Evolutionary conservation across 2,329 filamentous ascomycete genomes (phyloP), one percentile per base, ranked within the genome.

Genomic region (Parastagonospora avenae): DNA sequence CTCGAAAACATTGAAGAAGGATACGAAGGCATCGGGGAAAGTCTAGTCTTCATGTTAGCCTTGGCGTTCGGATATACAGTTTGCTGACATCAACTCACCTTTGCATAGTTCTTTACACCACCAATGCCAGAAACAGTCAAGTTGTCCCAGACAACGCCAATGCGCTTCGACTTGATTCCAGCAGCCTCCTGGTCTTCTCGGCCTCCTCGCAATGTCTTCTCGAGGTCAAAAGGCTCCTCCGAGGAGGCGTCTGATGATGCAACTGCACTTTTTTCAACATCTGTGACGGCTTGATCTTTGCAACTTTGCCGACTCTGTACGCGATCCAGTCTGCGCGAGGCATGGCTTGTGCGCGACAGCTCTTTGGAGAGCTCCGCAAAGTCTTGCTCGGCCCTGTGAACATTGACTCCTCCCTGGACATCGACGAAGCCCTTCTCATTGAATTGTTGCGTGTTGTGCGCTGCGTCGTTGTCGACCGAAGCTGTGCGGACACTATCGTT

Each of bases 81-180:
- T 51, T 14, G 41, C 37, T 36, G 16, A 46, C 47, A 3, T 48
- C 36, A 19, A 36, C 59, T 60, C 52, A 68, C 66, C 57, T 73
- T 82, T 57, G 83, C 80, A 55, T 85, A 89, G 69, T 91, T 92
- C 61, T 87, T 85, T 46, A 84, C 81, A 29, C 90, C 89, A 54
- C 89, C 88, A 56, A 87, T 83, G 11, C 91, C 91, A 68, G 84
- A 86, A 33, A 94, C 90, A 0, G 88, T 90, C 42, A 95, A 76
- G 14, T 82, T 80, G 46, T 94, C 85, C 90, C 90, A 95, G 55
- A 89, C 83, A 0, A 91, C 89, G 28, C 90, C 80, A 56, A 74
- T 72, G 62, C 88, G 85, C 77, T 95, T 95, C 4, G 86, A 81
- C 53, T 86, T 87, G 73, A 95, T 95, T 1, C 91, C 91, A 5